A percentile compares a stretch with the other conserved stretches of the same genome.
phyloP scores from a whole-genome alignment of 352 stramenopile species.

The Globisporangium rhizosaccharum region DNA sequence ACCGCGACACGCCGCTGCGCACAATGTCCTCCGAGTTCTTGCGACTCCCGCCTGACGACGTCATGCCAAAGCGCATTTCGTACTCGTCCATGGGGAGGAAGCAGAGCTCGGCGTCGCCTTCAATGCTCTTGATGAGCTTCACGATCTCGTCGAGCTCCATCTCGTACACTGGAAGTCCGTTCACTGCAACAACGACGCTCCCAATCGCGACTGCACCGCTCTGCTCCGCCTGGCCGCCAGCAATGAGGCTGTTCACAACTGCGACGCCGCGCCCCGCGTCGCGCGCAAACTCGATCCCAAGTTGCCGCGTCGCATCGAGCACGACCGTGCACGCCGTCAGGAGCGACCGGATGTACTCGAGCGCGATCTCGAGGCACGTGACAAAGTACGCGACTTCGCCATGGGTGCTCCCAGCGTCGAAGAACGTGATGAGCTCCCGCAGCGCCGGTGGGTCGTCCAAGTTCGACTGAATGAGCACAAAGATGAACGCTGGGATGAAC shows the following conservation, averaged over 20 bases:
- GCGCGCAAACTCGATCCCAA: slow-evolving; percentile 74
- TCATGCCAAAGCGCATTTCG: slow-evolving; percentile 47
- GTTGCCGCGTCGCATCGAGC: slow-evolving; percentile 54
- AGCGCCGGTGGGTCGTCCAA: slow-evolving; percentile 64
- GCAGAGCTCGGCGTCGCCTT: slow-evolving; percentile 74
- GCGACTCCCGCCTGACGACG: slow-evolving; percentile 10
- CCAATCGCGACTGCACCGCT: slow-evolving; percentile 52
- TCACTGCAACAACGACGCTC: slow-evolving; percentile 76
- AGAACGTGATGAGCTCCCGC: slow-evolving; percentile 79
- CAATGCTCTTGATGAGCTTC: slow-evolving; percentile 62
- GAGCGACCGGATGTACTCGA: slow-evolving; percentile 85
- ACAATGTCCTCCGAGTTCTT: slow-evolving; percentile 20
- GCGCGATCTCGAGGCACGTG: slow-evolving; percentile 81
- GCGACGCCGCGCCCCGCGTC: slow-evolving; percentile 44
- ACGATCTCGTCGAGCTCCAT: slow-evolving; percentile 73
- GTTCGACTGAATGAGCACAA: slow-evolving; percentile 73
- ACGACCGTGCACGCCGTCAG: slow-evolving; percentile 78
- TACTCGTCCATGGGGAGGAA: slow-evolving; percentile 77
- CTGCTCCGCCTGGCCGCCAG: slow-evolving; percentile 57
- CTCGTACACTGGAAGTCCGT: slow-evolving; percentile 75
- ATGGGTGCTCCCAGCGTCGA: slow-evolving; percentile 56
- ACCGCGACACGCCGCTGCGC: slow-evolving; percentile 13
- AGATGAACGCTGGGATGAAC: slow-evolving; percentile 87
- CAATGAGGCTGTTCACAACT: slow-evolving; percentile 50
- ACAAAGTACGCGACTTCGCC: slow-evolving; percentile 86